A percentile compares a stretch with the other conserved stretches of the same genome.
Conservation (phyloP, 225 moss, liverwort and hornwort species). For the Rhytidiadelphus loreus region DNA sequence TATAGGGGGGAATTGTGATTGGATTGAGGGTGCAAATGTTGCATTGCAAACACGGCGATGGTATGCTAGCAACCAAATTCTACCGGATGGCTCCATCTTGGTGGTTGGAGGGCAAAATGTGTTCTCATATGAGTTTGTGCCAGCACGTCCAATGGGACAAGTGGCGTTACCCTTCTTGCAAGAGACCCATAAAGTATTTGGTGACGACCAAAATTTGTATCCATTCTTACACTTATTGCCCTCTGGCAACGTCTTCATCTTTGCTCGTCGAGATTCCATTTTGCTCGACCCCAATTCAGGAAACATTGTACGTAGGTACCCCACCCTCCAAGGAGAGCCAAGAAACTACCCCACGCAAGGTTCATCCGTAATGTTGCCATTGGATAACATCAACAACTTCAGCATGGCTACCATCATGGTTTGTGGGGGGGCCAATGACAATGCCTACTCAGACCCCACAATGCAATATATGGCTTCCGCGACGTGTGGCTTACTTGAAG, state of each 20-base stretch:
- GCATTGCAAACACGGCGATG: slow-evolving; percentile 18
- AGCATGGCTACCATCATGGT: slow-evolving; percentile 15
- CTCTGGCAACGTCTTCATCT: slow-evolving; percentile 18
- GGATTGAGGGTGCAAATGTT: neutral
- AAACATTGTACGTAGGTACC: neutral
- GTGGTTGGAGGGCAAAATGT: slow-evolving; percentile 25
- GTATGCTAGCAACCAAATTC: slow-evolving; percentile 25
- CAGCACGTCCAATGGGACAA: neutral
- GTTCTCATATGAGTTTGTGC: slow-evolving; percentile 31
- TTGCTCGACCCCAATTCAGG: slow-evolving; percentile 1
- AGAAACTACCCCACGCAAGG: slow-evolving; percentile 21
- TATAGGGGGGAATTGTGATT: slow-evolving; percentile 14
- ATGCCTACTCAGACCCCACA: neutral
- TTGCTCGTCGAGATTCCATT: slow-evolving; percentile 23
- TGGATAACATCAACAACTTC: slow-evolving; percentile 1
- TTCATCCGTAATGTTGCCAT: slow-evolving; percentile 16
- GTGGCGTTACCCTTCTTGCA: slow-evolving; percentile 13
- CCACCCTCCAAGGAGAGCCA: slow-evolving; percentile 15
- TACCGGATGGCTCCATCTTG: slow-evolving; percentile 15
- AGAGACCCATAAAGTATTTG: neutral
- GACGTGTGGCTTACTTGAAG: slow-evolving; percentile 14
- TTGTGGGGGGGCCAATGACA: slow-evolving; percentile 23
- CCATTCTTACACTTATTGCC: slow-evolving; percentile 32
- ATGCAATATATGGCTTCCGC: neutral
- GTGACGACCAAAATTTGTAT: slow-evolving; percentile 25